Base-by-base conservation (phyloP, 495 filamentous ascomycete species). In the Trichoderma erinaceum region DNA sequence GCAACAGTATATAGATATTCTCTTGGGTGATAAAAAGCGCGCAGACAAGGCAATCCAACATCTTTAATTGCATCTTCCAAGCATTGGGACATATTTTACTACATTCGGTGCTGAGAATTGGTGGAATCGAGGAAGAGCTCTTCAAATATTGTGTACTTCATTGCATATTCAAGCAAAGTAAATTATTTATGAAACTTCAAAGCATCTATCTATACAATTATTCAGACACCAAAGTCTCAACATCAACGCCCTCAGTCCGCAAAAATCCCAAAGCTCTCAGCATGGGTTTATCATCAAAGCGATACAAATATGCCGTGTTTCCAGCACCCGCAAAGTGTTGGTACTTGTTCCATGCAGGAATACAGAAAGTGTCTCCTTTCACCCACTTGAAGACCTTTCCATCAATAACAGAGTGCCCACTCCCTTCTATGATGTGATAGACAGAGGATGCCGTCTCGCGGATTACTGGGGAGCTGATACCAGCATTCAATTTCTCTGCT, bases 181-280 rank as follows among this genome's bases (percentile, higher is more conserved):
- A 50, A 16, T n/a, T n/a, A 18, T 50, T 16, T 12, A n/a, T n/a
- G n/a, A n/a, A n/a, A n/a, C 41, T 5, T 43, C 41, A 12, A 43
- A 5, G 41, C 41, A 43, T 43, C 6, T 6, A n/a, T n/a, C n/a
- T 50, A 50, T n/a, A 13, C 12, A 50, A 13, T n/a, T 18, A 50
- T 16, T 50, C 46, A 50, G 46, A 50, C 46, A 50, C 46, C 46
- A 50, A 50, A 50, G 46, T 50, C 46, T 50, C 46, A 16, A 50
- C 46, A 50, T 50, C 46, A 50, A 50, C 46, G 12, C 46, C 46
- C 4, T 50, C 46, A 16, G 46, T 50, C 46, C 46, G 10, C 46
- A 50, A 50, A n/a, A 50, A 50, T n/a, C 15, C 46, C 46, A 50
- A 50, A 13, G 46, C 10, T 50, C 46, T 50, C 46, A 50, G 18